Evolutionary conservation across 306 rosid species (phyloP).

Genomic region (Phaseolus lunatus): DNA sequence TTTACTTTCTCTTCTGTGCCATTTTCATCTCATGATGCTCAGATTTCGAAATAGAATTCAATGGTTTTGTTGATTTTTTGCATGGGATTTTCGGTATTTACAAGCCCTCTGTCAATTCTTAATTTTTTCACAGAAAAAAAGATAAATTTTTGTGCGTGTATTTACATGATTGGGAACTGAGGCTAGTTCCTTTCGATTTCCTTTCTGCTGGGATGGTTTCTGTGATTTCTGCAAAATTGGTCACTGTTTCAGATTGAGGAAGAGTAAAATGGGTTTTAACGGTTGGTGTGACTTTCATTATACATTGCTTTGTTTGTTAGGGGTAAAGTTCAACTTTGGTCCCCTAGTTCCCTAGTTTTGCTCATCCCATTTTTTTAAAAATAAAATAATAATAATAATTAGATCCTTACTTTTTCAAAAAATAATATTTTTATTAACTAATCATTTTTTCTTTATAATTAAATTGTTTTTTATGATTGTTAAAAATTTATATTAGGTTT

Average conservation of each 20-base stretch:
- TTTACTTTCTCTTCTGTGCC: constrained; percentile 13
- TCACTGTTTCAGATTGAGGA: constrained; percentile 17
- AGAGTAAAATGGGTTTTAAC: constrained; percentile 16
- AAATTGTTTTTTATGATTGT: too few relatives aligned
- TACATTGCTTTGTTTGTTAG: constrained; percentile 37
- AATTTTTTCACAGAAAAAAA: not conserved
- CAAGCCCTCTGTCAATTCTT: not conserved
- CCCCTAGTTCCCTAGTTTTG: too few relatives aligned
- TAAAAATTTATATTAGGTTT: too few relatives aligned
- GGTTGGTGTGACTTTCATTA: constrained; percentile 46
- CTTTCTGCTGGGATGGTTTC: constrained; percentile 23
- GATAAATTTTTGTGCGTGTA: not conserved
- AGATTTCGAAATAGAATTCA: not conserved
- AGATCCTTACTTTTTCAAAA: too few relatives aligned
- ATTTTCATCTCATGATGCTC: constrained; percentile 5
- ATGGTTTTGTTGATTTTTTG: constrained; percentile 20
- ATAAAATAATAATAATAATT: too few relatives aligned
- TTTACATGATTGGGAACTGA: not conserved
- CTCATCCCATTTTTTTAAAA: too few relatives aligned
- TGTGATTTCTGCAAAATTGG: constrained; percentile 32
- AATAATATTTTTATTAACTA: too few relatives aligned
- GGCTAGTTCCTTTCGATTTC: not conserved
- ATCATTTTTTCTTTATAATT: too few relatives aligned
- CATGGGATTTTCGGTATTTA: constrained; percentile 12
- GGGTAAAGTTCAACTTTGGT: too few relatives aligned